phyloP scores from a whole-genome alignment of 176 grass and related monocot genomes.

The Chloris gayana region DNA sequence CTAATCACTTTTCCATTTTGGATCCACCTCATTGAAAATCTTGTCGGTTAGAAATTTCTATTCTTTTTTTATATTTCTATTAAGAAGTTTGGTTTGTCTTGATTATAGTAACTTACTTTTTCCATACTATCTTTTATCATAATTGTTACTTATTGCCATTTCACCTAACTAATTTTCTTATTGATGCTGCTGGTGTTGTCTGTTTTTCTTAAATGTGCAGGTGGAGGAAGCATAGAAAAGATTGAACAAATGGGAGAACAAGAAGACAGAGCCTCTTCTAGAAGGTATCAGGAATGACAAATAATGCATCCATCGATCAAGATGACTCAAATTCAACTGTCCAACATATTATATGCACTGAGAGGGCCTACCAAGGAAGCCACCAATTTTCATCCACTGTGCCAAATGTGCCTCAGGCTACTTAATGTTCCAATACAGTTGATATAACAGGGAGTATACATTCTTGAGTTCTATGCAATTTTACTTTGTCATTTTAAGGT shows the following conservation, averaged over 20 bases:
- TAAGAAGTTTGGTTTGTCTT: neutral
- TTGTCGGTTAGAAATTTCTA: neutral
- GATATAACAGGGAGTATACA: too few species aligned
- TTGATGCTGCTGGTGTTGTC: neutral
- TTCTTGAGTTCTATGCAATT: too few species aligned
- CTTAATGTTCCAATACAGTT: too few species aligned
- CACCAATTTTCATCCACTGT: neutral
- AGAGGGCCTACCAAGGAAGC: neutral
- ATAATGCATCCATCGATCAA: neutral
- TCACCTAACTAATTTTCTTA: neutral
- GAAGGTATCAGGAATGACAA: neutral
- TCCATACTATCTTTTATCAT: too few species aligned
- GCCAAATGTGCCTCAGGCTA: too few species aligned
- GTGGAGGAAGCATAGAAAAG: constrained; percentile 76
- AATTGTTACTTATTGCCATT: neutral
- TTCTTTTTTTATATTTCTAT: neutral
- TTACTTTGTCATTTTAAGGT: too few species aligned
- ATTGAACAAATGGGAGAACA: constrained; percentile 74
- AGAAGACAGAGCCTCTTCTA: constrained; percentile 65
- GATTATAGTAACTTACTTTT: neutral
- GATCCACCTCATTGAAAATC: too few species aligned
- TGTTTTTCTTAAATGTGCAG: constrained; percentile 39
- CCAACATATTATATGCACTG: neutral
- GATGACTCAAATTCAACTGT: neutral
- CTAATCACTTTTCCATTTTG: too few species aligned